These are phyloP conservation scores for Ogataea saltuana DNA, from an alignment of 805 yeast species.

Conservation along the genomic window DNA sequence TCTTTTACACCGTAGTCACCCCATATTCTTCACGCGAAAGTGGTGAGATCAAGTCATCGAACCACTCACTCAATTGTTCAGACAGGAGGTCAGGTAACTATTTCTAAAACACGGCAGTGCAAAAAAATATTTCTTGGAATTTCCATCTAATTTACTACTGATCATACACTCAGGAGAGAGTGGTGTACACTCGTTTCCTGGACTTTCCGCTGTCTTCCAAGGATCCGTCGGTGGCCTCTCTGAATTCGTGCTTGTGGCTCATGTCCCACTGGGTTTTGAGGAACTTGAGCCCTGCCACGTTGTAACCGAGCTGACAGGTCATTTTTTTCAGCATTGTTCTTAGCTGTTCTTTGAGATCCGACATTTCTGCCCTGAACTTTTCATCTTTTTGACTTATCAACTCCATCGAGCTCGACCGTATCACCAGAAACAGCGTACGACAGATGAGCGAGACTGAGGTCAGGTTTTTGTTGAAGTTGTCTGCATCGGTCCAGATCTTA, in stretches of 20 bases:
- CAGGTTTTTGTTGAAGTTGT: conserved; percentile 43
- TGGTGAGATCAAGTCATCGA: no score
- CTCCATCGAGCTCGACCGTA: conserved; percentile 76
- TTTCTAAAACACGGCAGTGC: no score
- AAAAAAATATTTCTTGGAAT: no score
- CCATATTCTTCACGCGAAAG: conserved; percentile 13
- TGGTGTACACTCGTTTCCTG: conserved; percentile 68
- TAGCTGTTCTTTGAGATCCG: conserved; percentile 60
- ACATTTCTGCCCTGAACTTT: conserved; percentile 60
- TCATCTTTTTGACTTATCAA: conserved; percentile 69
- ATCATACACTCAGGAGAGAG: conserved; percentile 31
- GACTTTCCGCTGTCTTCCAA: conserved; percentile 52
- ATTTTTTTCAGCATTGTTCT: conserved; percentile 55
- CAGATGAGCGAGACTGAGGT: conserved; percentile 64
- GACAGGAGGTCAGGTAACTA: no score
- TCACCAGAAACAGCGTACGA: conserved; percentile 71
- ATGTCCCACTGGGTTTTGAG: conserved; percentile 77
- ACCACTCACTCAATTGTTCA: no score
- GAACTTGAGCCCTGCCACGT: conserved; percentile 78
- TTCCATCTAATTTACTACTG: no score
- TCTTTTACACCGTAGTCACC: background rate
- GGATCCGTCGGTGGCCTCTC: conserved; percentile 43
- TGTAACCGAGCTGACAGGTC: conserved; percentile 70
- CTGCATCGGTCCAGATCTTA: conserved; percentile 65
- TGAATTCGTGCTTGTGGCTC: conserved; percentile 70